Evolutionary conservation across 2,329 filamentous ascomycete species (phyloP), one percentile per base, ranked within the genome.

Genomic region (Nemania diffusa): DNA sequence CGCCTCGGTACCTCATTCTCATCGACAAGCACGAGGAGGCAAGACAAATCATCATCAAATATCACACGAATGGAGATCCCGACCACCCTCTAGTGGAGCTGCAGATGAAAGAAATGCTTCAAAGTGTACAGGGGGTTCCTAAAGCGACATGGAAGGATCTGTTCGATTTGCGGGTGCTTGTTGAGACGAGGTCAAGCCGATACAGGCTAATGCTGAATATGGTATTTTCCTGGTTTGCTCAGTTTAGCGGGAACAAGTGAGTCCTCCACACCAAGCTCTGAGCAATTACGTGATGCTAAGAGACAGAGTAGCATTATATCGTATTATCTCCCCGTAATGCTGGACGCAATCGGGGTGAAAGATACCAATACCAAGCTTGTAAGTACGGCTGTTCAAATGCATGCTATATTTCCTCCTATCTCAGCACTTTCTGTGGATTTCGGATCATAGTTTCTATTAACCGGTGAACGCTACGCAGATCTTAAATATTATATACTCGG

Each of bases 41-140:
- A 3, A 75, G 74, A 32, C 74, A 76, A 13, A 78, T 83, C 8
- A 74, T 84, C 1, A 75, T 72, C 3, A 77, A 76, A 3, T 82
- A 81, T 48, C 82, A 83, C 46, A 78, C 81, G 0, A 82, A 82
- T 20, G 81, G 81, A 1, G 79, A 84, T 51, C 65, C 72, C 0
- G 65, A 75, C 15, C 78, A 82, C 13, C 78, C 80, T 0, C 77
- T 84, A 1, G 82, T 84, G 0, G 67, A 73, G 0, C 76, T 82
- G 5, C 78, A 83, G 65, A 77, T 83, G 74, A 77, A 76, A 11
- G 81, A 83, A 61, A 83, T 83, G 71, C 69, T 78, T 22, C 68
- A 76, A 26, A 75, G 78, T 40, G 46, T 82, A 22, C 53, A 77
- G 53, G 63, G 76, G 51, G 74, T 78, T 20, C 74, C 71, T 53